A percentile compares a stretch with the other conserved stretches of the same genome.
Evolutionary conservation across 208 protist species (phyloP).

Genomic region (Trypanosoma platydactyli): DNA sequence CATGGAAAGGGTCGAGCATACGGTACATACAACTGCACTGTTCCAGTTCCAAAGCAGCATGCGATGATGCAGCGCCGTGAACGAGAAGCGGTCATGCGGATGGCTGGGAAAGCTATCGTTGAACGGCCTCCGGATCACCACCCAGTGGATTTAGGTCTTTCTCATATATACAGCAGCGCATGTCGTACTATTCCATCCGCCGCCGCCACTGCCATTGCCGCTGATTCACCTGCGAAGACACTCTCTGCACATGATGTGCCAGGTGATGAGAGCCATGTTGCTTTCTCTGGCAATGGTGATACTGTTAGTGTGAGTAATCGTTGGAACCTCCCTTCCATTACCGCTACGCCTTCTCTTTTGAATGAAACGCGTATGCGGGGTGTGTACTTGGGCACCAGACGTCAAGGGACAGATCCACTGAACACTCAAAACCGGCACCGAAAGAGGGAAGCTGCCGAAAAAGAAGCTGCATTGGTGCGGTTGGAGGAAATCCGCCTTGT

Average conservation of each 20-base stretch:
- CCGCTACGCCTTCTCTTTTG: too few species aligned
- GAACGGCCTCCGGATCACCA: conserved; percentile 48
- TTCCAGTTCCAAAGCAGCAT: neutral
- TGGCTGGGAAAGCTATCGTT: conserved; percentile 48
- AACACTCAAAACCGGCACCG: neutral
- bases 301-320: neutral
- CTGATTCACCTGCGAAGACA: neutral
- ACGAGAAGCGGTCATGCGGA: neutral
- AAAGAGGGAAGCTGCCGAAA: neutral
- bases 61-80: conserved; percentile 1
- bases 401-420: neutral
- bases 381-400: conserved; percentile 12
- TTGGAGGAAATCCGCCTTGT: conserved; percentile 22
- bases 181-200: neutral
- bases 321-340: neutral
- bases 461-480: neutral
- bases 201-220: neutral
- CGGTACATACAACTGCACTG: conserved; percentile 15
- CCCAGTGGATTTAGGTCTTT: conserved; percentile 52
- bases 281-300: neutral
- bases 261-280: neutral
- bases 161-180: neutral
- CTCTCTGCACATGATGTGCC: neutral
- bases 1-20: neutral
- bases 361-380: neutral